Percentiles rank a stretch among this genome's conserved stretches.
phyloP scores from a whole-genome alignment of 768 basidiomycete species.

The Pleurotus cornucopiae region DNA sequence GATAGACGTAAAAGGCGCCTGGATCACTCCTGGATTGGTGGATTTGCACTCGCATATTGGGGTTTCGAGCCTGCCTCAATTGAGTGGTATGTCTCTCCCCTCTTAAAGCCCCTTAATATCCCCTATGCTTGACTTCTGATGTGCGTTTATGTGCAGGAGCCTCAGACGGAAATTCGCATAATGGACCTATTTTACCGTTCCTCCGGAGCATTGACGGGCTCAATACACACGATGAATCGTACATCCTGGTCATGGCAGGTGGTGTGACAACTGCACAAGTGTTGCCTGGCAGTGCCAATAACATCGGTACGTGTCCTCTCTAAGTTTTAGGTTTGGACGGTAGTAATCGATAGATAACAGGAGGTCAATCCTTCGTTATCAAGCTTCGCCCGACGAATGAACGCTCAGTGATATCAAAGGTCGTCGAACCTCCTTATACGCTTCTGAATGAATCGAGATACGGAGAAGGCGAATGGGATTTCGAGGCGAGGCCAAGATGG shows the following conservation, averaged over 20 bases:
- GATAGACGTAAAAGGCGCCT: conserved; percentile 58
- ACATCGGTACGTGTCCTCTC: conserved; percentile 33
- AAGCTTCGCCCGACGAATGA: conserved; percentile 70
- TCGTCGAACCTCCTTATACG: conserved; percentile 70
- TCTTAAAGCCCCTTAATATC: background rate
- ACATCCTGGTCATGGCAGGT: conserved; percentile 55
- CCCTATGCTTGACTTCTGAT: conserved; percentile 23
- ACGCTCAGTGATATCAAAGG: conserved; percentile 61
- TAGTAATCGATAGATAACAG: background rate
- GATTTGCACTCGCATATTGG: conserved; percentile 46
- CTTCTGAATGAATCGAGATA: conserved; percentile 34
- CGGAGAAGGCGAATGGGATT: conserved; percentile 22
- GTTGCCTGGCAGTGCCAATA: conserved; percentile 65
- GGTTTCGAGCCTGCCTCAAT: conserved; percentile 23
- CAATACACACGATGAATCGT: conserved; percentile 70
- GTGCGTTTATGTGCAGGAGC: conserved; percentile 14
- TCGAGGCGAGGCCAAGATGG: conserved; percentile 43
- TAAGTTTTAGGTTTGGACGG: background rate
- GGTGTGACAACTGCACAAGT: conserved; percentile 73
- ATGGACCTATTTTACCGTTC: conserved; percentile 54
- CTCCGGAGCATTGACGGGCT: conserved; percentile 67
- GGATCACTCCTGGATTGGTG: conserved; percentile 53
- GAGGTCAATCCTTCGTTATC: conserved; percentile 76
- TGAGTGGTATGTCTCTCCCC: conserved; percentile 20
- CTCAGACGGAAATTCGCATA: conserved; percentile 51